Evolutionary conservation across 1,139 yeast species (phyloP), one percentile per base, ranked within the genome.

Genomic region (Yamadazyma pseudoaaseri): DNA sequence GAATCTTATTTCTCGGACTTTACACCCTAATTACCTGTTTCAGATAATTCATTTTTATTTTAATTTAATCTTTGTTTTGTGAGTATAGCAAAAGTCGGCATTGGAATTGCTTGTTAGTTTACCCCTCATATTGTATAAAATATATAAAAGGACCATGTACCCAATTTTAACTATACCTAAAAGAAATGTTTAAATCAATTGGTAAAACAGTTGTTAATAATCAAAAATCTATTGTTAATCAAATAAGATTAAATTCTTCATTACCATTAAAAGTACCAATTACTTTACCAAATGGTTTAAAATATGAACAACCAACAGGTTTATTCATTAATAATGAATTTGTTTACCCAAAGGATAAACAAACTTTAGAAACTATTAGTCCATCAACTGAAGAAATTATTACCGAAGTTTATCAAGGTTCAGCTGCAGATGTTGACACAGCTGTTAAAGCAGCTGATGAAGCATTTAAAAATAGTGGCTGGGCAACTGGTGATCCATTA

Each of bases 361-460:
- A 77, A 51, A 79, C 79, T 20, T 71, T 81, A 44, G 76, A 70
- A 27, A 82, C 79, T 29, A 67, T 73, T 42, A 66, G 77, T 47
- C 89, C 90, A 36, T 67, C 83, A 18, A 83, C 89, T 11, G 92
- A 81, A 34, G 77, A 82, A 50, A 63, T 61, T 34, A 78, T 84
- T 40, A 72, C 86, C 18, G 58, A 73, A 6, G 89, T 89, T 24
- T 78, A 77, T 48, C 79, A 79, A 36, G 96, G 90, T 12, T 63
- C 67, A 21, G 73, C 63, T 16, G 75, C 67, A 29, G 96, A 87
- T 54, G 81, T 87, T 26, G 89, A 89, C 54, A 46, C 53, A 27
- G 96, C 96, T 2, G 96, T 86, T 4, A 66, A 63, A 6, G 86
- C 87, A n/a, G 96, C 96, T 16, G 66, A 77, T 34, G 60, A 62